Evolutionary conservation across 2,329 filamentous ascomycete genomes (phyloP), one percentile per base, ranked within the genome.

Genomic region (Didymella exigua): DNA sequence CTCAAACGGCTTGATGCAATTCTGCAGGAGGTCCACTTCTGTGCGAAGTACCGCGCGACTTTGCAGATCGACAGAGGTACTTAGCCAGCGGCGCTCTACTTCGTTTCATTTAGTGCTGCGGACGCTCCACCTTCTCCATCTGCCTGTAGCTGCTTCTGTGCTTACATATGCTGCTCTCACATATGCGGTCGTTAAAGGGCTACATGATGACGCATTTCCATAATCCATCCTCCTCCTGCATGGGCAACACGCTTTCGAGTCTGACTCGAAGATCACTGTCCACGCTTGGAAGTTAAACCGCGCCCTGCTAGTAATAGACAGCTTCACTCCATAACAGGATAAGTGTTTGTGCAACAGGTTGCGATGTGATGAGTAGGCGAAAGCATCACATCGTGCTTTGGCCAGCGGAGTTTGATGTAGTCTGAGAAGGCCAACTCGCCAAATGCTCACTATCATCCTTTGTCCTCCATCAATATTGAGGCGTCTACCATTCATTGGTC

Each of bases 11-110:
- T 34, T 29, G 26, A 34, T 33, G 9, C 23, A 41, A 7, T 24
- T 34, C 37, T 54, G 31, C 44, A 38, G 31, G 18, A 27, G 18
- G 26, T 26, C 38, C 31, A 47, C 37, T 10, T 30, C 23, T 33
- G 37, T 26, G 16, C 33, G 37, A 48, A 24, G 18, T 48, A 26
- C 44, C 44, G 36, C 31, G 34, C 36, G 24, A 41, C 36, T 33
- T 40, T 43, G 45, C 46, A 44, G 30, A 43, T 55, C 41, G 30
- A 47, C 37, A 21, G 14, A 47, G 43, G 45, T 27, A 19, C 13
- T n/a, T 8, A 14, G 30, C 27, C 29, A 13, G 31, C 29, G 41
- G 46, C 47, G 36, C 21, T 45, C 41, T 50, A 30, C 52, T 40
- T 46, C 46, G 36, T 26, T 34, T 34, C 46, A 24, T 34, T 34